Percentiles rank a stretch among this genome's conserved stretches.
Conservation (phyloP, 331 rosid species). For the Dryas integrifolia region DNA sequence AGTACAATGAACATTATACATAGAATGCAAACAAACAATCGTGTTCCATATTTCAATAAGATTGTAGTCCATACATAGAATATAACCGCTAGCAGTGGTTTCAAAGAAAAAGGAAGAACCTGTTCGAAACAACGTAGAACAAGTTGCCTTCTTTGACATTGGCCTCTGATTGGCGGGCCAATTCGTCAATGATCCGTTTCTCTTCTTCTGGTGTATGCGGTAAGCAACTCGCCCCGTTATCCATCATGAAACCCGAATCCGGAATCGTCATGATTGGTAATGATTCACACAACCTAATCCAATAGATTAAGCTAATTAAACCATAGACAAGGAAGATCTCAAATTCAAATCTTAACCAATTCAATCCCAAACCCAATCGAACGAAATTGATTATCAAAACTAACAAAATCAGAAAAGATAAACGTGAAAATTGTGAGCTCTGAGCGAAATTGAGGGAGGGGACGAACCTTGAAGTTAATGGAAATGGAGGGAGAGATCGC, state of each 20-base stretch:
- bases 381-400: not conserved
- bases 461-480: constrained; percentile 6
- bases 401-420: not conserved
- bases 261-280: constrained; percentile 60
- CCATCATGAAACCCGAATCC: constrained; percentile 66
- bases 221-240: constrained; percentile 59
- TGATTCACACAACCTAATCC: constrained; percentile 26
- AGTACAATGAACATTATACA: not conserved
- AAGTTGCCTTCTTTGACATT: constrained; percentile 78
- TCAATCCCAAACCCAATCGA: not conserved
- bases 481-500: constrained; percentile 8
- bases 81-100: not conserved
- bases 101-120: constrained; percentile 35
- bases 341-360: not conserved
- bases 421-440: not conserved
- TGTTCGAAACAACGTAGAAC: constrained; percentile 66
- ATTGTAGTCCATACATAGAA: not conserved
- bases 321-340: constrained; percentile 14
- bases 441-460: not conserved
- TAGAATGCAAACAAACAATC: too few relatives aligned
- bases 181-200: constrained; percentile 63
- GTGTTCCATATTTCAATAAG: not conserved
- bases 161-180: constrained; percentile 61
- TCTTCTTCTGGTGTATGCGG: constrained; percentile 81
- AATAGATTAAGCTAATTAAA: not conserved